Evolutionary conservation across 2,329 filamentous ascomycete genomes (phyloP).

Genomic region (Delphinella strobiligena): DNA sequence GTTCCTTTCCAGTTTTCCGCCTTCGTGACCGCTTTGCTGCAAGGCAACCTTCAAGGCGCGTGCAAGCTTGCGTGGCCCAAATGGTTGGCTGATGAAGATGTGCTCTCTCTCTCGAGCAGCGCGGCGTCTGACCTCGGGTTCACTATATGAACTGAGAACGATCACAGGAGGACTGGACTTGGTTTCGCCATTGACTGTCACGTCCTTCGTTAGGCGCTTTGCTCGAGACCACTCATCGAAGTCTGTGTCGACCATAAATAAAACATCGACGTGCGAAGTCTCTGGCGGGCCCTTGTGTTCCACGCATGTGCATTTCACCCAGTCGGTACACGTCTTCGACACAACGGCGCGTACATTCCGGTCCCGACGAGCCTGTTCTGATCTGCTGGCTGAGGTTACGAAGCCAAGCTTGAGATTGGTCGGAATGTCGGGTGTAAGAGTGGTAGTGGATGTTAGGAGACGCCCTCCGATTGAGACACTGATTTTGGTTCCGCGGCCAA

Average conservation of each 20-base stretch:
- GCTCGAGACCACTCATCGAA: slow-evolving; percentile 7
- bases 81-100: slow-evolving; percentile 10
- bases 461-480: not conserved
- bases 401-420: slow-evolving; percentile 1
- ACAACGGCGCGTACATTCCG: not conserved
- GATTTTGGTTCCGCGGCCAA: slow-evolving; percentile 15
- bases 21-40: not conserved
- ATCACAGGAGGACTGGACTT: not conserved
- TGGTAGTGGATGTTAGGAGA: not conserved
- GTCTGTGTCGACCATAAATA: slow-evolving; percentile 6
- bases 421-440: not conserved
- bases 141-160: slow-evolving; percentile 3
- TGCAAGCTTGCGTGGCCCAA: slow-evolving; percentile 14
- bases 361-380: not conserved
- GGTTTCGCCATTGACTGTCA: not conserved
- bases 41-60: slow-evolving; percentile 10
- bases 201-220: no score
- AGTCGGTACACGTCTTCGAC: slow-evolving; percentile 5
- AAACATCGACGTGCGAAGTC: slow-evolving; percentile 4
- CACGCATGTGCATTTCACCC: slow-evolving; percentile 1
- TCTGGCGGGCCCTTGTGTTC: not conserved
- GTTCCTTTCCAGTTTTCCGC: no score
- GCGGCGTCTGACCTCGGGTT: not conserved
- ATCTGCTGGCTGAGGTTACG: slow-evolving; percentile 1
- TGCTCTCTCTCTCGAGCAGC: not conserved